phyloP scores from a whole-genome alignment of 352 stramenopile genomes.

The Globisporangium irregulare region DNA sequence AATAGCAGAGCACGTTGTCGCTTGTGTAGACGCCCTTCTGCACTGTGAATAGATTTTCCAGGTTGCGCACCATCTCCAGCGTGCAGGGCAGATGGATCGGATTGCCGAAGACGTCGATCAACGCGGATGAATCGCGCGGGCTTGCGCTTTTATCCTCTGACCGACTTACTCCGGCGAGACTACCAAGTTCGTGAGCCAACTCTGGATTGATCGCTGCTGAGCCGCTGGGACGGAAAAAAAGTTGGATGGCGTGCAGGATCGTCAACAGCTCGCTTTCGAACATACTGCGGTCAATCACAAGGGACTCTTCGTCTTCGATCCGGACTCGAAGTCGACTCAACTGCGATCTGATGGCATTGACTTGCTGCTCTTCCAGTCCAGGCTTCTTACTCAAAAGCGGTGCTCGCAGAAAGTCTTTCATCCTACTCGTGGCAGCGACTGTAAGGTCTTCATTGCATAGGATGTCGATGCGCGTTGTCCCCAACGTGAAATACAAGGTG shows the following conservation, averaged over 20 bases:
- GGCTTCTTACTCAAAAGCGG: slow-evolving; percentile 52
- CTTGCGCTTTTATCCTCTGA: not conserved
- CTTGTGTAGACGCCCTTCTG: slow-evolving; percentile 31
- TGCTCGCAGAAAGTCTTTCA: slow-evolving; percentile 45
- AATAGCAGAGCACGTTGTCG: slow-evolving; percentile 72
- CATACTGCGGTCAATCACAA: slow-evolving; percentile 38
- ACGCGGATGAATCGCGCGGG: not conserved
- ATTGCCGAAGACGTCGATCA: slow-evolving; percentile 49
- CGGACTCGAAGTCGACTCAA: slow-evolving; percentile 47
- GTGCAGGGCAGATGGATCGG: slow-evolving; percentile 40
- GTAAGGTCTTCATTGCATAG: slow-evolving; percentile 18
- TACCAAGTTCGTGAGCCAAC: not conserved
- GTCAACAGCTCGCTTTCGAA: slow-evolving; percentile 32
- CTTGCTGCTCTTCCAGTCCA: slow-evolving; percentile 25
- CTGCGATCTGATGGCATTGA: slow-evolving; percentile 29
- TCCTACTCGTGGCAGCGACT: slow-evolving; percentile 21
- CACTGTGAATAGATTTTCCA: slow-evolving; percentile 56
- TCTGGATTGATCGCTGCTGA: not conserved
- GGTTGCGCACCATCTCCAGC: slow-evolving; percentile 35
- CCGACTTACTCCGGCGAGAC: not conserved
- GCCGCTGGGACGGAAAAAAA: slow-evolving; percentile 26
- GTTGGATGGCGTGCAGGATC: slow-evolving; percentile 36
- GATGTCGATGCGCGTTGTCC: slow-evolving; percentile 41
- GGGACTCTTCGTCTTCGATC: slow-evolving; percentile 65
- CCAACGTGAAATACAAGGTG: slow-evolving; percentile 63